Base-by-base conservation (phyloP, 352 stramenopile genomes). In the Pythium dissimile region DNA sequence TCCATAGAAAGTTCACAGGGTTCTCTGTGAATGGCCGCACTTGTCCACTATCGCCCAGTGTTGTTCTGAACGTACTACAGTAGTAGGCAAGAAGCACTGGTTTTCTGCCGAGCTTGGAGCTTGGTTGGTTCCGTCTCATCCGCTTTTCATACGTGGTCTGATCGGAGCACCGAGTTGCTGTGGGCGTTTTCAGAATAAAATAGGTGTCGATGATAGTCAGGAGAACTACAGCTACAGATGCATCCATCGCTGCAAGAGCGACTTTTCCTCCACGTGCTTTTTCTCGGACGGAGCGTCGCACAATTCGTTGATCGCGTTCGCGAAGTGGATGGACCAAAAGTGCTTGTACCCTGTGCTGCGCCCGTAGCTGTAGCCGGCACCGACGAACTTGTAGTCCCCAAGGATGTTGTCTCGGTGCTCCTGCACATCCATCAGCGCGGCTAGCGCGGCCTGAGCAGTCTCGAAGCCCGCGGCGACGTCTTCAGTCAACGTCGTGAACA, bases 401-500 rank as follows among this genome's bases (percentile, higher is more conserved):
- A 65, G 43, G 30, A 65, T 64, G 37, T 65, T 69, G 24, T 69
- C 62, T 26, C 67, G 67, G 47, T 72, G 67, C 20, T 59, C 59
- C 13, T 46, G 49, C 23, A 62, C 68, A 11, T 56, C 49, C 62
- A 74, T 54, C 31, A 68, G 66, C 45, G 67, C 66, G 3, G 61
- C 18, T 26, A 74, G 51, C 32, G 62, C 67, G 6, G 46, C 34
- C 16, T 50, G 38, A 15, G 64, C 59, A 21, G 41, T 60, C 45
- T 66, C 38, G 30, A 69, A 64, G 10, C 59, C 63, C 1, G 64
- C 64, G 3, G 67, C 67, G 28, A 76, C 65, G 37, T 76, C 66
- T 62, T 76, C 65, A 6, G 49, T 61, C 24, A 73, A 55, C 7
- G 52, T 64, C 39, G 60, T 71, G 43, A 69, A 72, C n/a, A 72